Evolutionary conservation across 805 yeast species (phyloP), one percentile per base, ranked within the genome.

Genomic region (Scheffersomyces ergatensis): DNA sequence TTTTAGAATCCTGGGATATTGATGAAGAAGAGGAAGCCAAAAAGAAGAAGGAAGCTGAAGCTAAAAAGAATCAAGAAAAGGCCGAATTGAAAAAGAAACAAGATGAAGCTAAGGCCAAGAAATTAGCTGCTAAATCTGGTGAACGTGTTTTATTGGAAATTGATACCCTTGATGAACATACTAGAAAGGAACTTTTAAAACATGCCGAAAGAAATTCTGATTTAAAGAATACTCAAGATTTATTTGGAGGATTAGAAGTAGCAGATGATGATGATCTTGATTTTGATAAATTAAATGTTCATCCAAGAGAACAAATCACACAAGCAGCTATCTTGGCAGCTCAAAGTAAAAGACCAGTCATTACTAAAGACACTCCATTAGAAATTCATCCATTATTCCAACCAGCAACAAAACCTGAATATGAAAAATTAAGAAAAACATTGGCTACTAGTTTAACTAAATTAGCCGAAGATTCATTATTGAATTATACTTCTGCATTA

Each of bases 141-240:
- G 62, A 58, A 26, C 63, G 62, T 45, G 70, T 64, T 12, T 56
- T 74, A 36, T 52, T 78, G 54, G 85, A 81, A 34, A 74, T 85
- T 47, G 92, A 85, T 46, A 69, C 70, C 14, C 77, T 85, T 31
- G 96, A 88, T 60, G 85, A 80, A 49, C 72, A 70, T 47, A 82
- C 92, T n/a, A 76, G 88, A 57, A 78, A 72, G 51, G 89, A 85
- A 57, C 63, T 89, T 63, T 72, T 86, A 64, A 83, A 74, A 57
- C 73, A 84, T 60, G 95, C 93, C 16, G 96, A 92, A 65, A 55
- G 88, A 44, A 83, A 80, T 36, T 78, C 95, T 20, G 99, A 92
- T 67, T 72, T 92, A 62, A 88, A 87, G 63, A 88, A 87, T 59
- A 98, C 99, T 23, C 92, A 96, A 7, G 95, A 87, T 53, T 72